Evolutionary conservation across 164 flowering plant species (phyloP), one percentile per base, ranked within the genome.

Genomic region (Magnolia officinalis): DNA sequence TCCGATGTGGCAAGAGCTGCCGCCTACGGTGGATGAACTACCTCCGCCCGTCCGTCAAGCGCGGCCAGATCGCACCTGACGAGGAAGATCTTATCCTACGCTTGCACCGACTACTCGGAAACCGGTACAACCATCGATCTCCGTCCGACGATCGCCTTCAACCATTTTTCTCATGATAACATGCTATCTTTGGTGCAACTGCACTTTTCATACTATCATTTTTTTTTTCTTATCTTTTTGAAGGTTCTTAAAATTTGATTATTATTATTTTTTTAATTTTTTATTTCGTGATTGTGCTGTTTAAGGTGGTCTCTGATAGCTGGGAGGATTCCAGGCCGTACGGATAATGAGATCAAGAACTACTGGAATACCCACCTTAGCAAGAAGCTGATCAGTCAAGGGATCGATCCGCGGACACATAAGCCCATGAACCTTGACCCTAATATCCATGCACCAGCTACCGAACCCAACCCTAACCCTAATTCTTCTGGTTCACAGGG

Each of bases 21-120:
- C 92, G 94, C 24, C 94, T 90, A 55, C 88, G 94, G 1, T 90
- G 94, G 94, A 87, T 89, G 94, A 90, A 90, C 73, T 89, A 90
- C 73, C 90, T 90, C 63, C 87, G 91, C 0, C 94, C 94, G 1
- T 86, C 86, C 8, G 88, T 90, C 70, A 90, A 90, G 79, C 88
- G 92, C 8, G 94, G 94, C 72, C 91, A 83, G 72, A 89, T 90
- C 81, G 81, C 91, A 72, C 86, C 89, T 52, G 92, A 88, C 66
- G 94, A 90, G 76, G 94, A 89, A 75, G 92, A 89, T 79, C 91
- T 90, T 87, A 90, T 90, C 73, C 89, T 89, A 68, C 89, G 91
- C 70, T 91, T 90, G 68, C 94, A 90, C 49, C 91, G 89, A 69
- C 90, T 89, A 52, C 92, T 90, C 72, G 94, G 94, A 63, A 90